Base-by-base conservation (phyloP, 2,329 filamentous ascomycete genomes). In the Apiospora arundinis region DNA sequence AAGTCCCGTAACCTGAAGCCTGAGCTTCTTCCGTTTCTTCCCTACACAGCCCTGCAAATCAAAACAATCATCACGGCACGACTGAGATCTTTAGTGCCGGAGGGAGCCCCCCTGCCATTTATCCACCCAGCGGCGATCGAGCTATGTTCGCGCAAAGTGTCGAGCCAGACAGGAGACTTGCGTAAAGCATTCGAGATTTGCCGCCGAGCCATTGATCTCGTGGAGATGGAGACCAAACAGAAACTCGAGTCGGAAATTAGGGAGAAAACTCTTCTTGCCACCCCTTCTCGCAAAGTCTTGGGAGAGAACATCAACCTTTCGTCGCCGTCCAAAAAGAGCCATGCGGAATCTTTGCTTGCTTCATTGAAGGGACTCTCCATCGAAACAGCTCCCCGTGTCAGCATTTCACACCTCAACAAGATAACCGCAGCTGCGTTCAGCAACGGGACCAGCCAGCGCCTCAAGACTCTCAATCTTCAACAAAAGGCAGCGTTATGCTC, bases 171-270 rank as follows among this genome's bases (percentile, higher is more conserved):
- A 0, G 96, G 96, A 60, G 96, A 99, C 81, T 83, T 99, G 67
- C 93, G 96, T 73, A 97, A 97, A 81, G 95, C 95, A 0, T 98
- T 98, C 77, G 95, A 98, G 81, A 94, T 99, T 72, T 95, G 95
- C 81, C 92, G 94, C 66, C 91, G 94, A 70, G 94, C 95, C 4
- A 91, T 99, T 70, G 95, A 98, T 80, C 84, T 97, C 28, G 91
- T 98, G 67, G 96, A 98, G 82, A 86, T 90, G 69, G 95, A 98
- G 81, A 95, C 93, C 0, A 90, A 91, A 72, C 87, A 91, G 74
- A 94, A 92, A 78, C 89, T 95, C 74, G 89, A 92, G 74, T 90
- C 91, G 74, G 89, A 85, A 75, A 85, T 84, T 72, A 85, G 87
- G 70, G 89, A 91, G 74, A 83, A 85, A 52, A 82, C 89, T 9